Evolutionary conservation across 192 early-diverging fungal species (phyloP).

Genomic region (Coemansia sp.): DNA sequence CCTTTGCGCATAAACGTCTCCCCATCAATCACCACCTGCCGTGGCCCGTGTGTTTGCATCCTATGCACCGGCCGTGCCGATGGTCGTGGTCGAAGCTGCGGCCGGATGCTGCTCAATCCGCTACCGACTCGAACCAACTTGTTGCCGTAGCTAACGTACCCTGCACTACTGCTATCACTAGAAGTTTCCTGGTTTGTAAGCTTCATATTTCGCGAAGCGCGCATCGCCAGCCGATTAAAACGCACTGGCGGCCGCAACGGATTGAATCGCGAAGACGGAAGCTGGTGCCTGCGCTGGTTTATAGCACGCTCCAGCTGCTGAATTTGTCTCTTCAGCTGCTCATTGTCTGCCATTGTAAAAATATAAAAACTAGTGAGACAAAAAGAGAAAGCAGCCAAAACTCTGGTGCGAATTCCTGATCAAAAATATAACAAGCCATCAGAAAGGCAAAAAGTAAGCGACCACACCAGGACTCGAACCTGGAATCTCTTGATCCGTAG

Average conservation of each 20-base stretch:
- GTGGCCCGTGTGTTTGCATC: neutral
- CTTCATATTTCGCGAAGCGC: conserved; percentile 45
- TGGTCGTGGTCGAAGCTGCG: neutral
- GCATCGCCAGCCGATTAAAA: neutral
- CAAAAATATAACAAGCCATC: neutral
- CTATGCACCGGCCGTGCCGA: neutral
- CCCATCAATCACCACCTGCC: conserved; percentile 26
- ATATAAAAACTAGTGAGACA: neutral
- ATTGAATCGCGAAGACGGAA: conserved; percentile 11
- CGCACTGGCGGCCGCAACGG: conserved; percentile 21
- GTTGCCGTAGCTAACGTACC: conserved; percentile 33
- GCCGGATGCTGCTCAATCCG: conserved; percentile 4
- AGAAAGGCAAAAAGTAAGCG: conserved; percentile 16
- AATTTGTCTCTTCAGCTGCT: conserved; percentile 38
- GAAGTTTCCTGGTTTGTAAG: conserved; percentile 13
- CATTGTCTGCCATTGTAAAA: conserved; percentile 16
- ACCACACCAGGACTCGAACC: conserved; percentile 53
- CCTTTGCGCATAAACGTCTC: conserved; percentile 33
- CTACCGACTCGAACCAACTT: conserved; percentile 42
- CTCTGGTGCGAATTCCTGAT: neutral
- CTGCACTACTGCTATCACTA: neutral
- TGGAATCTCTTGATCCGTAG: conserved; percentile 56
- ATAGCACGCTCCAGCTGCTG: conserved; percentile 29
- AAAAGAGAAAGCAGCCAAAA: neutral
- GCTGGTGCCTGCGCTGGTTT: conserved; percentile 12